Conservation (phyloP, 108 stramenopile genomes). For the Skeletonema potamos region DNA sequence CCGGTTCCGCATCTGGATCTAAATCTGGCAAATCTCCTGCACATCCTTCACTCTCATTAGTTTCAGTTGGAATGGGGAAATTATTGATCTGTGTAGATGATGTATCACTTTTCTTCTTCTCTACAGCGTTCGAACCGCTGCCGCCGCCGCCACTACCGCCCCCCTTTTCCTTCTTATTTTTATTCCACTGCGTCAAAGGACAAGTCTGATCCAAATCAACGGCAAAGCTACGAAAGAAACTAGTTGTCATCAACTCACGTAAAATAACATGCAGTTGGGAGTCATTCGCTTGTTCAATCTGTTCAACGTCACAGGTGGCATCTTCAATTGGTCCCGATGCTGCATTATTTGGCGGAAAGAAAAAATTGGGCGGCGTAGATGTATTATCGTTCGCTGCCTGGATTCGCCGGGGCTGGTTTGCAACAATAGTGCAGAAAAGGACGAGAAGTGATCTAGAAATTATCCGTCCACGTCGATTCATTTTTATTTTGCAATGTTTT, state of each 20-base stretch:
- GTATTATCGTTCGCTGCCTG: neutral
- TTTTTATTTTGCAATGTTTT: neutral
- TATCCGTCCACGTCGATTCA: neutral
- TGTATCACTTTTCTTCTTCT: neutral
- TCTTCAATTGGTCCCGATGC: conserved; percentile 70
- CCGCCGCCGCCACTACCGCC: neutral
- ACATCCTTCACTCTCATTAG: conserved; percentile 25
- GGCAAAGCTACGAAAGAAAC: conserved; percentile 78
- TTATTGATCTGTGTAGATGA: neutral
- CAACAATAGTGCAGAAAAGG: neutral
- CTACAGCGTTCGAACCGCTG: neutral
- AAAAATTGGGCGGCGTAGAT: neutral
- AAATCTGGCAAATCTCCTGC: conserved; percentile 49
- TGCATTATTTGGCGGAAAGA: neutral
- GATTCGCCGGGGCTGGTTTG: neutral
- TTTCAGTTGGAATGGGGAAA: neutral
- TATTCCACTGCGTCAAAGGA: conserved; percentile 59
- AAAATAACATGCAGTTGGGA: conserved; percentile 79
- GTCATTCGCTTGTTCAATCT: conserved; percentile 88
- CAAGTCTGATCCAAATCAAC: conserved; percentile 82
- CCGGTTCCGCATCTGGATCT: conserved; percentile 50
- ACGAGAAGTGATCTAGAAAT: neutral
- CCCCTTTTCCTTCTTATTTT: conserved; percentile 14
- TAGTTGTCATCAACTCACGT: conserved; percentile 68
- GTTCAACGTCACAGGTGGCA: conserved; percentile 78